Evolutionary conservation across 495 filamentous ascomycete genomes (phyloP), one percentile per base, ranked within the genome.

Genomic region (Penicillium crystallinum): DNA sequence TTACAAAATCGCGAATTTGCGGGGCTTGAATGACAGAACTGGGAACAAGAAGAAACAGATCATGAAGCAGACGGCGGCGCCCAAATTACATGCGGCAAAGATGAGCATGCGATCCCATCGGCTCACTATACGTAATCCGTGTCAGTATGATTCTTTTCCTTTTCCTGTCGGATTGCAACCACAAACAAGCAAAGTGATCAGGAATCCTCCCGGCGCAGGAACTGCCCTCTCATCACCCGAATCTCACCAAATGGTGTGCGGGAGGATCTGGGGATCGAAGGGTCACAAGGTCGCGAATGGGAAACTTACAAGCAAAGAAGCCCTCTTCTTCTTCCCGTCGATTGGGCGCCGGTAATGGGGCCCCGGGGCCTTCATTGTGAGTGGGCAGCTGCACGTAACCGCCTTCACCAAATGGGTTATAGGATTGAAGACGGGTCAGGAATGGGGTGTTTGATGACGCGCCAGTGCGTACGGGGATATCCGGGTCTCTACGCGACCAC

Each of bases 1-100:
- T 86, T 84, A 97, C 93, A 98, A 69, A 53, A 95, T 88, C 43
- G 93, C 93, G 65, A 98, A 95, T 76, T 98, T 98, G 63, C 87
- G 80, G 52, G 93, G 93, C 71, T 78, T 85, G 55, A 86, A 69
- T 55, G 85, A 75, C 52, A 93, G 76, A 42, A 91, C 74, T 22
- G 91, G 90, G 72, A 93, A 90, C 27, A 98, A 76, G 64, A 82
- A 82, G 73, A 97, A 95, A 76, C 89, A 95, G 59, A 93, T 78
- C 53, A 93, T 80, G 73, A 98, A 98, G 75, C 95, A 91, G 48
- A 87, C 89, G 53, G 88, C 77, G 46, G 93, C 92, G 45, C 87
- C 92, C 56, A 96, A 66, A 65, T 96, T 97, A 76, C 95, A 95
- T 59, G 84, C 91, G 48, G 79, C 85, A 66, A 97, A 98, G 49